A percentile compares a stretch with the other conserved stretches of the same genome.
phyloP scores from a whole-genome alignment of 1,284 basidiomycete species.

The Leccinum pachyderme region DNA sequence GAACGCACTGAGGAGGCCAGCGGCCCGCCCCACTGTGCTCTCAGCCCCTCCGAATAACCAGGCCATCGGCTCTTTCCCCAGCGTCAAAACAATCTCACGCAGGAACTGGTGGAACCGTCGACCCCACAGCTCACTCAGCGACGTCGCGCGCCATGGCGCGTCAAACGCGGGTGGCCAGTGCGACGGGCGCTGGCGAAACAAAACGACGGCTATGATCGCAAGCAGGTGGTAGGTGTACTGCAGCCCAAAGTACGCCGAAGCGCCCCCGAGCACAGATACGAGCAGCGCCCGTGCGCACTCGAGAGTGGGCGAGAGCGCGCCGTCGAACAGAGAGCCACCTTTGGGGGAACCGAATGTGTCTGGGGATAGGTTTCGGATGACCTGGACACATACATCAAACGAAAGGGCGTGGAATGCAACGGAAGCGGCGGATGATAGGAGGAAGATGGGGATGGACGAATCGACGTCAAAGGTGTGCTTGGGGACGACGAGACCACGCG shows the following conservation, averaged over 20 bases:
- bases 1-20: constrained; percentile 54
- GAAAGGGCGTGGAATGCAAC: constrained; percentile 9
- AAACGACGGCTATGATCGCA: constrained; percentile 42
- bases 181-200: constrained; percentile 33
- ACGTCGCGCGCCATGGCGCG: constrained; percentile 39
- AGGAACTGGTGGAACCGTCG: constrained; percentile 46
- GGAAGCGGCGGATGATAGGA: constrained; percentile 1
- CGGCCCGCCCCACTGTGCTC: constrained; percentile 37
- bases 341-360: constrained; percentile 16
- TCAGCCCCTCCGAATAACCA: constrained; percentile 25
- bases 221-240: constrained; percentile 42
- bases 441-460: constrained; percentile 13
- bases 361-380: constrained; percentile 14
- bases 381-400: constrained; percentile 17
- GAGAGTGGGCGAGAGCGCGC: constrained; percentile 36
- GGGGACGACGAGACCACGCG: constrained; percentile 16
- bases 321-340: constrained; percentile 48
- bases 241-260: constrained; percentile 45
- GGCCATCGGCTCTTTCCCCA: constrained; percentile 32
- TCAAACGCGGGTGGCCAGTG: constrained; percentile 45
- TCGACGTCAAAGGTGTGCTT: constrained; percentile 3
- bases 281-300: constrained; percentile 40
- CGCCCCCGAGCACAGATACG: constrained; percentile 41
- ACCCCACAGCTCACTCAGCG: constrained; percentile 43
- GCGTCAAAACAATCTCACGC: constrained; percentile 34